Base-by-base conservation (phyloP, 2,329 filamentous ascomycete species). In the Epichloe hybrida region DNA sequence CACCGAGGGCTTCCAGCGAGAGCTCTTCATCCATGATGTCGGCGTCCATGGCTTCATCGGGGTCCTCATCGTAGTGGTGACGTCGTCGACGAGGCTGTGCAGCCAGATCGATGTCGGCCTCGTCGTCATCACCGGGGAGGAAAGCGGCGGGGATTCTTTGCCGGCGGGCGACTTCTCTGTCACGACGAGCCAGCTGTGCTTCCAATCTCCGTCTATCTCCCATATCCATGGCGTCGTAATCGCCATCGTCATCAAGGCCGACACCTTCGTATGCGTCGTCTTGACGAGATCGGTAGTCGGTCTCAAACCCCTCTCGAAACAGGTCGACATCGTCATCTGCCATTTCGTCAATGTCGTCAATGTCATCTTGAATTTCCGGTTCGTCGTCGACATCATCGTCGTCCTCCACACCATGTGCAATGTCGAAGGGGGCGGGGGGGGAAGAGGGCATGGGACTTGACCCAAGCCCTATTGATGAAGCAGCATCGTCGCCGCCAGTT, bases 1-100 rank as follows among this genome's bases (percentile, higher is more conserved):
- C 93, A 55, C 86, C 82, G 41, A 98, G 75, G 12, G 88, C 88
- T 68, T 97, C 91, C 0, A 97, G 78, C 2, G 90, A 90, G 20
- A 98, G 78, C 66, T 97, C 90, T 66, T 95, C 91, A 56, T 94
- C 87, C 86, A 97, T 91, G 56, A 95, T 89, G 62, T 96, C 88
- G 46, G 85, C 87, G 52, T 84, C 87, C 81, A 95, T 89, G 54
- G 90, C 85, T 57, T 95, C 90, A 57, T 96, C 90, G 12, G 84
- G 83, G 40, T 95, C 89, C 68, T 98, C 94, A 57, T 98, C 93
- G 62, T 97, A 98, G 59, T 86, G 81, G 67, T 93, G 87, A 58
- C 93, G 82, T 49, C 88, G 83, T 57, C 91, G 82, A 50, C 90
- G 83, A 21, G 87, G 88, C 66, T 95, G 89, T 27, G 84, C 81